These are phyloP conservation scores for Zasmidium angulare DNA, from an alignment of 2,329 filamentous ascomycete species.

Conservation along the genomic window DNA sequence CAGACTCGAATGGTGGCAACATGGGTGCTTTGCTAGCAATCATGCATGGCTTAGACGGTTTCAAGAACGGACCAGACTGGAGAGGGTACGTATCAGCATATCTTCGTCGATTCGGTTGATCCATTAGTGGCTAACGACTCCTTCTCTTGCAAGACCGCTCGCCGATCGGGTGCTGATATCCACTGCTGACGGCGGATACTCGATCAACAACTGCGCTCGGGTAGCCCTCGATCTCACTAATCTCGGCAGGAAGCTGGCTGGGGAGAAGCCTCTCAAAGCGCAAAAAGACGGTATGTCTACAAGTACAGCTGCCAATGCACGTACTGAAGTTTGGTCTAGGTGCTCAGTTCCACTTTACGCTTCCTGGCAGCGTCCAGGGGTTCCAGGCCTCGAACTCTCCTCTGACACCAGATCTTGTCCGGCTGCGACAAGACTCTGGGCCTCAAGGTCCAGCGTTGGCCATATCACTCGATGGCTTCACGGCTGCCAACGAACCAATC, in stretches of 20 bases:
- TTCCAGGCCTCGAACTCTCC: background rate
- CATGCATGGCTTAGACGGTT: background rate
- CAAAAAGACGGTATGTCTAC: slow-evolving; percentile 2
- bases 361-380: slow-evolving; percentile 1
- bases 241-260: background rate
- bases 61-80: background rate
- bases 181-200: slow-evolving; percentile 1
- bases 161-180: background rate
- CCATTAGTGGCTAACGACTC: background rate
- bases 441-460: background rate
- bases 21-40: background rate
- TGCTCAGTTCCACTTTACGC: background rate
- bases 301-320: too few relatives aligned
- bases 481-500: background rate
- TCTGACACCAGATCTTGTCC: background rate
- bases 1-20: slow-evolving; percentile 3
- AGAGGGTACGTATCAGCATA: background rate
- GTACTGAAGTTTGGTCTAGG: background rate
- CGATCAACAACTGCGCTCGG: slow-evolving; percentile 2
- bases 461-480: background rate
- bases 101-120: background rate
- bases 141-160: background rate
- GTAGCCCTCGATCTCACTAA: slow-evolving; percentile 1
- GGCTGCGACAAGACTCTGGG: background rate
- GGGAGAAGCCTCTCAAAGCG: background rate